Evolutionary conservation across 208 protist species (phyloP).

Genomic region (Wallacemonas sp.): DNA sequence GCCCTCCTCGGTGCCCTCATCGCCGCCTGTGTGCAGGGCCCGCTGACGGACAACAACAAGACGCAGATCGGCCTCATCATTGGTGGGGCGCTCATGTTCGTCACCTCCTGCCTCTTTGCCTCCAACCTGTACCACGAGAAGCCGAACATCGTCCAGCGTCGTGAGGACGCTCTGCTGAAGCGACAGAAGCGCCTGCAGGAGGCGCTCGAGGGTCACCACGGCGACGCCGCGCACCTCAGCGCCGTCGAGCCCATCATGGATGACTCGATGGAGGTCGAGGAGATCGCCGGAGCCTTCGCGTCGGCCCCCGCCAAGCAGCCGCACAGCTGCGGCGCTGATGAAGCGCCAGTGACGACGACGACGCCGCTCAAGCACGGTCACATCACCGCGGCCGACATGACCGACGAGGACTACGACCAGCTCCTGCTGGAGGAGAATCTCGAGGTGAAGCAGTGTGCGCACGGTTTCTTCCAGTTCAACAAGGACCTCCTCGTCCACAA

Average conservation of each 20-base stretch:
- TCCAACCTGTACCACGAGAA: constrained; percentile 39
- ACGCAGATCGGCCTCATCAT: constrained; percentile 26
- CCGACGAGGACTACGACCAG: constrained; percentile 8
- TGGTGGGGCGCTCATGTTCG: constrained; percentile 22
- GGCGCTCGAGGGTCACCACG: constrained; percentile 23
- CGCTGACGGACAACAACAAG: constrained; percentile 27
- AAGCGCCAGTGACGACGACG: too few species aligned
- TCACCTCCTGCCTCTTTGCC: constrained; percentile 25
- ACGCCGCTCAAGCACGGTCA: neutral
- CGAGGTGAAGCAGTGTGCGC: constrained; percentile 18
- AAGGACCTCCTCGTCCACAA: constrained; percentile 29
- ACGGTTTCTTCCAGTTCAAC: constrained; percentile 51
- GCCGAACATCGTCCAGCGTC: constrained; percentile 24
- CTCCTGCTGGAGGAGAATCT: neutral
- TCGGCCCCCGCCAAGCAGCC: neutral
- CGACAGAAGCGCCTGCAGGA: constrained; percentile 21
- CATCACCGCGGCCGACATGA: neutral
- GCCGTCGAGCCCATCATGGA: neutral
- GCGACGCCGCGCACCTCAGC: neutral
- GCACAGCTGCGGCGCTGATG: too few species aligned
- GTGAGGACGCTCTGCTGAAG: constrained; percentile 23
- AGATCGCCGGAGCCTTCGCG: neutral
- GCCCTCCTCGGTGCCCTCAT: constrained; percentile 26
- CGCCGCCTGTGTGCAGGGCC: constrained; percentile 26
- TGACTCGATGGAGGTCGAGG: neutral